Percentiles rank a stretch among this genome's conserved stretches.
Conservation (phyloP, 331 rosid genomes). For the Acacia concinna region DNA sequence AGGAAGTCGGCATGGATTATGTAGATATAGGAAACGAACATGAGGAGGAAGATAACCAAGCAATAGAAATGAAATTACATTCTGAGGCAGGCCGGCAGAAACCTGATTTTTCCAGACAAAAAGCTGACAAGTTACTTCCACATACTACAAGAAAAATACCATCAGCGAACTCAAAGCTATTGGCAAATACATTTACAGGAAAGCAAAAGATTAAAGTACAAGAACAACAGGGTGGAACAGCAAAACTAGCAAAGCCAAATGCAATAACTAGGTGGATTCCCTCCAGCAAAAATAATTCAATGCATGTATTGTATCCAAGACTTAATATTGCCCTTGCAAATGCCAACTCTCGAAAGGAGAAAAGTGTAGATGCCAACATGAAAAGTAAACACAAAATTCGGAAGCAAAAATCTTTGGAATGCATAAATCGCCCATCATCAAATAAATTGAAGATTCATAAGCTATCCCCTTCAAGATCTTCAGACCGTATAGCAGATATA, state of each 20-base stretch:
- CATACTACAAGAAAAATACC: slow-evolving; percentile 45
- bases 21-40: slow-evolving; percentile 40
- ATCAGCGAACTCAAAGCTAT: slow-evolving; percentile 38
- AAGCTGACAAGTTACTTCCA: slow-evolving; percentile 48
- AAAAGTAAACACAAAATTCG: slow-evolving; percentile 43
- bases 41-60: slow-evolving; percentile 50
- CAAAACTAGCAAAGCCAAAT: slow-evolving; percentile 59
- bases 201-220: slow-evolving; percentile 57
- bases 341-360: slow-evolving; percentile 44
- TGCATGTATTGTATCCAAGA: slow-evolving; percentile 68
- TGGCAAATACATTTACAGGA: slow-evolving; percentile 40
- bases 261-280: slow-evolving; percentile 72
- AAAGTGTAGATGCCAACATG: slow-evolving; percentile 40
- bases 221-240: slow-evolving; percentile 52
- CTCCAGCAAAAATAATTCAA: slow-evolving; percentile 65
- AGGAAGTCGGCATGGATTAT: slow-evolving; percentile 55
- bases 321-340: slow-evolving; percentile 38
- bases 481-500: slow-evolving; percentile 3
- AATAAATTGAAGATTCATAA: neutral
- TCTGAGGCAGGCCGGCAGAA: slow-evolving; percentile 44
- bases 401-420: slow-evolving; percentile 46
- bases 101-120: slow-evolving; percentile 43
- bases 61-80: slow-evolving; percentile 37
- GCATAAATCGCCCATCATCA: neutral
- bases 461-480: neutral